These are phyloP conservation scores for Talaromyces stipitatus DNA, from an alignment of 495 filamentous ascomycete species.

Conservation along the genomic window DNA sequence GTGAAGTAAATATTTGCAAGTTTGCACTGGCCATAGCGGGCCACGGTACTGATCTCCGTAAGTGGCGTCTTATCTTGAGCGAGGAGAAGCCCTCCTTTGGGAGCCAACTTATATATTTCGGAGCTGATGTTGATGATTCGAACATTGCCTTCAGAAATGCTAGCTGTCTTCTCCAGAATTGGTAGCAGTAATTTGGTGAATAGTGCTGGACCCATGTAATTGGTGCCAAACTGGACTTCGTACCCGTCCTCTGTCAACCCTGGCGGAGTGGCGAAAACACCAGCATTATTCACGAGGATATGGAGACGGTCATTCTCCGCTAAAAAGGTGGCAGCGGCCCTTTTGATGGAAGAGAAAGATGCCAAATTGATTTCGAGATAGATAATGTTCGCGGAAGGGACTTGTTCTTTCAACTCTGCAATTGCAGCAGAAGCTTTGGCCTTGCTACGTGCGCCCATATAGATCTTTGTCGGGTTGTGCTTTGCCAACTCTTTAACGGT, in stretches of 20 bases:
- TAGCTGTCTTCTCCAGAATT: conserved; percentile 19
- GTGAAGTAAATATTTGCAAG: conserved; percentile 51
- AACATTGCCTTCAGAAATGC: conserved; percentile 23
- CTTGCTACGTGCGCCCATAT: conserved; percentile 31
- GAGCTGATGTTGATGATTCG: conserved; percentile 34
- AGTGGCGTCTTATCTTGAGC: conserved; percentile 22
- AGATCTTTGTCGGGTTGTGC: conserved; percentile 49
- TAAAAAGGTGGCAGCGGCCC: conserved; percentile 39
- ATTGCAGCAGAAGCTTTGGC: conserved; percentile 25
- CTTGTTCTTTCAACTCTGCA: conserved; percentile 11
- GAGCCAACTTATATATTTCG: conserved; percentile 21
- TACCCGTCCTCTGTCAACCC: conserved; percentile 31
- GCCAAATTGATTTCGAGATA: conserved; percentile 39
- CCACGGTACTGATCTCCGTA: conserved; percentile 32
- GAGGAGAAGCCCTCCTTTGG: conserved; percentile 8
- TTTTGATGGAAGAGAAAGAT: conserved; percentile 39
- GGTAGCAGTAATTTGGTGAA: conserved; percentile 41
- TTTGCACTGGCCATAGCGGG: conserved; percentile 50
- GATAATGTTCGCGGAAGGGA: conserved; percentile 16
- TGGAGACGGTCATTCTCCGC: conserved; percentile 47
- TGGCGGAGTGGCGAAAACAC: conserved; percentile 47
- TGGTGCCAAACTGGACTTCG: conserved; percentile 52
- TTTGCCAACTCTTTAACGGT: conserved; percentile 44
- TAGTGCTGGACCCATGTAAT: conserved; percentile 54
- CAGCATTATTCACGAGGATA: conserved; percentile 57